phyloP scores from a whole-genome alignment of 768 basidiomycete genomes.

The Serendipita vermifera region DNA sequence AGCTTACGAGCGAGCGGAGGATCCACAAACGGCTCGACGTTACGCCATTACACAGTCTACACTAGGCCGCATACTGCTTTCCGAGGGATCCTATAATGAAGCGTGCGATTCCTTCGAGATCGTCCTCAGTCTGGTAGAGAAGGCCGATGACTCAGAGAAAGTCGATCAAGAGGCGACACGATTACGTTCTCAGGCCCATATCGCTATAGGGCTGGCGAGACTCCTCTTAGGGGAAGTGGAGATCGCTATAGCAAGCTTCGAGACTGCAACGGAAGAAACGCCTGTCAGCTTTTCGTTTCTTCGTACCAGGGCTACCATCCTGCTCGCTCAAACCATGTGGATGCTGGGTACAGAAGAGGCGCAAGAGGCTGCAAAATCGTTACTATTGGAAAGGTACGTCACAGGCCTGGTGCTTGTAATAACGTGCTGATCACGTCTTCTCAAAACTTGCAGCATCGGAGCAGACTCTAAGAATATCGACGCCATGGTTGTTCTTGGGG shows the following conservation, averaged over 20 bases:
- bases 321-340: conserved; percentile 84
- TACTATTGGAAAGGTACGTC: conserved; percentile 68
- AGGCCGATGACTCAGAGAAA: conserved; percentile 29
- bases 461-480: conserved; percentile 63
- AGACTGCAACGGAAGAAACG: conserved; percentile 48
- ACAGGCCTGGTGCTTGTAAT: not conserved
- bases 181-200: conserved; percentile 48
- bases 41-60: conserved; percentile 76
- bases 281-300: conserved; percentile 32
- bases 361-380: conserved; percentile 60
- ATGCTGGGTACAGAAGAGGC: conserved; percentile 61
- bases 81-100: conserved; percentile 41
- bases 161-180: conserved; percentile 22
- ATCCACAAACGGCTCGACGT: conserved; percentile 56
- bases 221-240: conserved; percentile 52
- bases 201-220: conserved; percentile 60
- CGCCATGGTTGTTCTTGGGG: conserved; percentile 72
- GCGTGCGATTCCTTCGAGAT: conserved; percentile 61
- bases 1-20: conserved; percentile 79
- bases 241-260: conserved; percentile 51
- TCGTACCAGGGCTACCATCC: conserved; percentile 55
- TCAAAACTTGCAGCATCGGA: conserved; percentile 42
- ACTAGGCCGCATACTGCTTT: conserved; percentile 63
- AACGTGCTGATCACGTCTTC: conserved; percentile 6
- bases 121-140: conserved; percentile 53